A percentile compares a stretch with the other conserved stretches of the same genome.
Evolutionary conservation across 495 filamentous ascomycete species (phyloP).

Genomic region (Neurospora sp.): DNA sequence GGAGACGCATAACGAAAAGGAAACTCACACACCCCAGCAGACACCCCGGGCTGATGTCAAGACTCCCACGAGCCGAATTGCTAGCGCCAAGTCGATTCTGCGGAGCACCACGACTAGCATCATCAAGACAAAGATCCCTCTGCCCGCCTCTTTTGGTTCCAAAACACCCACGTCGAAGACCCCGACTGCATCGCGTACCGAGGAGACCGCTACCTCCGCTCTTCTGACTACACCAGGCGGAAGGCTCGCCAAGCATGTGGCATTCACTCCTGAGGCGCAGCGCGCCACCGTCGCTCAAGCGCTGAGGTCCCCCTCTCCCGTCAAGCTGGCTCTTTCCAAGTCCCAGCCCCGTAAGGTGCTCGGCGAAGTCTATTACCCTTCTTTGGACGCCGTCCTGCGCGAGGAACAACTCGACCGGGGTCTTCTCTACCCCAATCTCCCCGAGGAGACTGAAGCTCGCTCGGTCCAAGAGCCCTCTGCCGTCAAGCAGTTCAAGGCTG

Average conservation of each 20-base stretch:
- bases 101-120: slow-evolving; percentile 28
- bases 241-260: slow-evolving; percentile 32
- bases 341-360: slow-evolving; percentile 16
- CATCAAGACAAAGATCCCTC: slow-evolving; percentile 29
- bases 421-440: slow-evolving; percentile 36
- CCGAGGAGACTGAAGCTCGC: slow-evolving; percentile 11
- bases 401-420: slow-evolving; percentile 16
- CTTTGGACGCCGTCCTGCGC: slow-evolving; percentile 20
- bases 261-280: slow-evolving; percentile 39
- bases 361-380: slow-evolving; percentile 25
- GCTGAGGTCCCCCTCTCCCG: slow-evolving; percentile 33
- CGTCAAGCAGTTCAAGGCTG: slow-evolving; percentile 14
- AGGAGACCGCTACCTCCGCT: slow-evolving; percentile 34
- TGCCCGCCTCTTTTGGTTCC: slow-evolving; percentile 23
- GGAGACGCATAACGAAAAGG: not conserved
- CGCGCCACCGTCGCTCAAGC: slow-evolving; percentile 25
- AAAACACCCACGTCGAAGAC: slow-evolving; percentile 19
- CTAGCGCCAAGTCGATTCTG: slow-evolving; percentile 41
- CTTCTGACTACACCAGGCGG: slow-evolving; percentile 40
- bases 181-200: slow-evolving; percentile 27
- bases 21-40: slow-evolving; percentile 10
- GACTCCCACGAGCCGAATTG: slow-evolving; percentile 33
- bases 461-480: slow-evolving; percentile 10
- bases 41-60: slow-evolving; percentile 16
- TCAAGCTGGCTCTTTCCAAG: slow-evolving; percentile 37